Evolutionary conservation across 345 rosid species (phyloP).

Genomic region (Mercurialis annua): DNA sequence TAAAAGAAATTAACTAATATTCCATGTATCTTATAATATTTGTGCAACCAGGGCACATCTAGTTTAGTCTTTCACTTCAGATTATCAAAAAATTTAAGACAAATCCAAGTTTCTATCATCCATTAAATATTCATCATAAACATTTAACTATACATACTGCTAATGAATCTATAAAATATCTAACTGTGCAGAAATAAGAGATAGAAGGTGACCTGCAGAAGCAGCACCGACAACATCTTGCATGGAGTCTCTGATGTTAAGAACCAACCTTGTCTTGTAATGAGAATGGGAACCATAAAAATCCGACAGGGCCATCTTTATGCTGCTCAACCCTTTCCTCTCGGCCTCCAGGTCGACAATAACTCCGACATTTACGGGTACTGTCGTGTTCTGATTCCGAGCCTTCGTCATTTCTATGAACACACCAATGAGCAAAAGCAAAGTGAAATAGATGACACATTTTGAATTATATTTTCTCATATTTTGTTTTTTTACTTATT

Average conservation of each 20-base stretch:
- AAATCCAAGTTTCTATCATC: too few relatives aligned
- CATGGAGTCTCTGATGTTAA: conserved; percentile 39
- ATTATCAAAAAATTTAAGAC: too few relatives aligned
- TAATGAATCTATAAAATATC: too few relatives aligned
- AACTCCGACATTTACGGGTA: conserved; percentile 46
- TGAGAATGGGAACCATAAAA: conserved; percentile 35
- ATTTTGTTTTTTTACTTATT: not conserved
- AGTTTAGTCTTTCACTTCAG: too few relatives aligned
- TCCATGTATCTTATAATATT: too few relatives aligned
- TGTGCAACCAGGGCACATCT: too few relatives aligned
- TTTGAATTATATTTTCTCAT: not conserved
- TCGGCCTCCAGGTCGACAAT: conserved; percentile 41
- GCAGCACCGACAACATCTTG: conserved; percentile 47
- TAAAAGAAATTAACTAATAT: too few relatives aligned
- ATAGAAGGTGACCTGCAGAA: conserved; percentile 41
- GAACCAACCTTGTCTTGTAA: conserved; percentile 47
- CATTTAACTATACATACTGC: too few relatives aligned
- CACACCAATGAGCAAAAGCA: not conserved
- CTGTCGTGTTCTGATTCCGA: conserved; percentile 18
- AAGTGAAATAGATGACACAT: not conserved
- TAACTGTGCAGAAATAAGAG: too few relatives aligned
- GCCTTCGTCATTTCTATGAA: conserved; percentile 7
- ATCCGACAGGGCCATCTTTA: conserved; percentile 52
- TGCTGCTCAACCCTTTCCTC: conserved; percentile 36
- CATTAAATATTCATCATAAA: too few relatives aligned